Conservation (phyloP, 1,284 basidiomycete species). For the Acaromyces ingoldii region DNA sequence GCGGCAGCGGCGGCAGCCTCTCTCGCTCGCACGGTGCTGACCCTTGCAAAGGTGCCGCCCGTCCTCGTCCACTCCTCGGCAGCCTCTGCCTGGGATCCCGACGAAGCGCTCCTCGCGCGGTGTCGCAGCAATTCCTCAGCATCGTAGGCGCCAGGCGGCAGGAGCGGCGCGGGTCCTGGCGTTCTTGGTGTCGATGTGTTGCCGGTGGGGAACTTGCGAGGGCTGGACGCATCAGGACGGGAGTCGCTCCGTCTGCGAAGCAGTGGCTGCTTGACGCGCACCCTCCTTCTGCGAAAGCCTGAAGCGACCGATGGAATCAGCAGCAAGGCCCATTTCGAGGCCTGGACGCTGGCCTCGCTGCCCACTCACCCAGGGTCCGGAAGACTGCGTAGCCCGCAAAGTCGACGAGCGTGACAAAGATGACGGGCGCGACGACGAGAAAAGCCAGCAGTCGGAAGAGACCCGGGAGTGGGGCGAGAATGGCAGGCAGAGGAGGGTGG, state of each 20-base stretch:
- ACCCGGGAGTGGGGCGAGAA: constrained; percentile 8
- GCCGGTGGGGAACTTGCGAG: not conserved
- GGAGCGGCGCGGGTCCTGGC: constrained; percentile 15
- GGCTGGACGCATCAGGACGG: not conserved
- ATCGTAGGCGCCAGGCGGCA: constrained; percentile 39
- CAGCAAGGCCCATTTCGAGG: too few species aligned
- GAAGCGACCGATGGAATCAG: not conserved
- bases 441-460: constrained; percentile 24
- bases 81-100: constrained; percentile 26
- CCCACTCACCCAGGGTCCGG: constrained; percentile 35
- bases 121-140: constrained; percentile 39
- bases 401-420: constrained; percentile 27
- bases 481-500: constrained; percentile 9
- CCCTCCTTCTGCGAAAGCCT: constrained; percentile 29
- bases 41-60: constrained; percentile 27
- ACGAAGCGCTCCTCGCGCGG: constrained; percentile 26
- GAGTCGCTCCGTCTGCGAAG: not conserved
- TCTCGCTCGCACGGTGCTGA: constrained; percentile 10
- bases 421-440: constrained; percentile 31
- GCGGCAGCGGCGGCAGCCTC: constrained; percentile 4
- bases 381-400: constrained; percentile 45
- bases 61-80: constrained; percentile 29
- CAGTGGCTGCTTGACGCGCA: constrained; percentile 22
- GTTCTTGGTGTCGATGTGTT: not conserved
- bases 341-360: too few species aligned